phyloP scores from a whole-genome alignment of 768 basidiomycete species.

The Leccinum longicurvipes region DNA sequence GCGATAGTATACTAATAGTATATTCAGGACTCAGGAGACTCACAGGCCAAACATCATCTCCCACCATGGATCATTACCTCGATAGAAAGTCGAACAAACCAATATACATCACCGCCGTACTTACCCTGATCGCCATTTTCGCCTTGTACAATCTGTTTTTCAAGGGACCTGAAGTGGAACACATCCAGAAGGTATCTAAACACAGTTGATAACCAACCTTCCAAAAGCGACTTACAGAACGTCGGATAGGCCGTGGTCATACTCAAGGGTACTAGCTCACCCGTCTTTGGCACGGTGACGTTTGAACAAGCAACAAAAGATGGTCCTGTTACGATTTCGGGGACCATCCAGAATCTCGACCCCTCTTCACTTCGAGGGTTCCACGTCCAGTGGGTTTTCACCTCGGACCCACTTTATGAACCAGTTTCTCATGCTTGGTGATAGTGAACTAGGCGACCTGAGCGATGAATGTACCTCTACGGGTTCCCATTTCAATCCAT shows the following conservation, averaged over 20 bases:
- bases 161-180: slow-evolving; percentile 14
- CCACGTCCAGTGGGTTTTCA: slow-evolving; percentile 68
- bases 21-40: too few relatives aligned
- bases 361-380: slow-evolving; percentile 63
- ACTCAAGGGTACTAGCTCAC: slow-evolving; percentile 52
- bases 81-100: slow-evolving; percentile 22
- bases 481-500: slow-evolving; percentile 78
- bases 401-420: slow-evolving; percentile 1
- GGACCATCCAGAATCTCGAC: slow-evolving; percentile 58
- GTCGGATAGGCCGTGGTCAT: slow-evolving; percentile 52
- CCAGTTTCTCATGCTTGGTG: slow-evolving; percentile 14
- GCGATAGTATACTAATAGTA: background rate
- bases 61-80: slow-evolving; percentile 20
- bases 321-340: slow-evolving; percentile 59
- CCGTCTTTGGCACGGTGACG: slow-evolving; percentile 59
- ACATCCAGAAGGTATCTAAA: slow-evolving; percentile 21
- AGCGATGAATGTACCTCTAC: slow-evolving; percentile 64
- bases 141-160: slow-evolving; percentile 19
- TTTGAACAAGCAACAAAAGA: slow-evolving; percentile 54
- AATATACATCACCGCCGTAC: slow-evolving; percentile 11
- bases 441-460: slow-evolving; percentile 53
- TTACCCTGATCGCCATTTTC: slow-evolving; percentile 17
- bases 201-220: background rate
- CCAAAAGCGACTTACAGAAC: background rate
- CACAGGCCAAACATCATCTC: background rate